Conservation (phyloP, 345 rosid species). For the Rhizophora mangle region DNA sequence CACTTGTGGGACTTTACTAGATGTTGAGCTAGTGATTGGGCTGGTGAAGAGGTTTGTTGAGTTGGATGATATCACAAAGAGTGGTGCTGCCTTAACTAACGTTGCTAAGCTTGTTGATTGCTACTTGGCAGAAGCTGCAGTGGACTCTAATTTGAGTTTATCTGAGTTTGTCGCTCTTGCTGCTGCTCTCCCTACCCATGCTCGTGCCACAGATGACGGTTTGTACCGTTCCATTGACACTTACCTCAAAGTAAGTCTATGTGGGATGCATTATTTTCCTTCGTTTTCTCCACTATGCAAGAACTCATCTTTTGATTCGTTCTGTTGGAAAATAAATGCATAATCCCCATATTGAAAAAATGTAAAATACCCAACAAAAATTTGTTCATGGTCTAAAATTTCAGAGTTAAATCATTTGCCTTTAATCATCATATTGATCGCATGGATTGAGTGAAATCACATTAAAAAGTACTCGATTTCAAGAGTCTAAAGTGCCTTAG, state of each 20-base stretch:
- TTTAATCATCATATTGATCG: no score
- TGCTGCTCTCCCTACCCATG: constrained; percentile 60
- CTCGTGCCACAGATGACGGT: constrained; percentile 67
- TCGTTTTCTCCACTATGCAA: no score
- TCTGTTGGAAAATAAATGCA: no score
- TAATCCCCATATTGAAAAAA: no score
- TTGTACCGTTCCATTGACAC: constrained; percentile 84
- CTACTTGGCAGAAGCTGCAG: constrained; percentile 70
- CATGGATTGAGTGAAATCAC: no score
- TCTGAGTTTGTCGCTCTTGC: constrained; percentile 56
- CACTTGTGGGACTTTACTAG: constrained; percentile 65
- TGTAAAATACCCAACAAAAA: no score
- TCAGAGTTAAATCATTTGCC: no score
- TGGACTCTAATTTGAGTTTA: constrained; percentile 54
- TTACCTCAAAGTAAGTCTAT: constrained; percentile 69
- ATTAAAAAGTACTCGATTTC: no score
- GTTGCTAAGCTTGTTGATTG: constrained; percentile 78
- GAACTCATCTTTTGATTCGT: neutral
- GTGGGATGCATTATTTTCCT: neutral
- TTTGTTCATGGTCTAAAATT: no score
- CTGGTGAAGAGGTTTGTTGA: constrained; percentile 55
- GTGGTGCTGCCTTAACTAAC: constrained; percentile 50
- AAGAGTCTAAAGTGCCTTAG: no score
- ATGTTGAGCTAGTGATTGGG: constrained; percentile 65
- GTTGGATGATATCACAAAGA: constrained; percentile 45